Evolutionary conservation across 1,284 basidiomycete species (phyloP).

Genomic region (Ceratobasidium sp.): DNA sequence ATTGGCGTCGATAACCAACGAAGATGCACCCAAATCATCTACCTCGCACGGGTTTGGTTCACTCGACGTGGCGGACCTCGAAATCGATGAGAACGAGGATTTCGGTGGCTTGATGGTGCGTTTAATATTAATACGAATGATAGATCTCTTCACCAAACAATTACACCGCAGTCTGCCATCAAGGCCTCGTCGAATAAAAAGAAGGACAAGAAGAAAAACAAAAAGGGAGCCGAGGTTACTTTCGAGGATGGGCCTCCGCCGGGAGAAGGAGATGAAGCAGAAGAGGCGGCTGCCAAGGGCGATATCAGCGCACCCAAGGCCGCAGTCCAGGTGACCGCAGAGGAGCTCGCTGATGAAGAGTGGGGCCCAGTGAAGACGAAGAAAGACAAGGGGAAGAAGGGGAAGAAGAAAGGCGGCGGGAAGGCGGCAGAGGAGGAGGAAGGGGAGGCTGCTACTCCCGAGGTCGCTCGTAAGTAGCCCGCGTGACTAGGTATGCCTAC

Average conservation of each 20-base stretch:
- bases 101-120: conserved; percentile 86
- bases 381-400: conserved; percentile 62
- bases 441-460: conserved; percentile 43
- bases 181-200: conserved; percentile 63
- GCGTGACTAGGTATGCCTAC: neutral
- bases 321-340: conserved; percentile 63
- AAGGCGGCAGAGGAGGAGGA: conserved; percentile 54
- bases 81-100: conserved; percentile 68
- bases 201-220: conserved; percentile 71
- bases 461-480: conserved; percentile 11
- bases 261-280: conserved; percentile 53
- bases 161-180: conserved; percentile 59
- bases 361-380: conserved; percentile 61
- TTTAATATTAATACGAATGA: conserved; percentile 41
- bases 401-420: conserved; percentile 61
- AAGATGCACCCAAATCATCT: conserved; percentile 51
- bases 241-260: conserved; percentile 53
- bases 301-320: conserved; percentile 55
- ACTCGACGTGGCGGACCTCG: conserved; percentile 59
- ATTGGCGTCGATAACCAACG: conserved; percentile 51
- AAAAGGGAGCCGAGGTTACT: conserved; percentile 54
- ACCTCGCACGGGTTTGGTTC: conserved; percentile 62
- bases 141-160: conserved; percentile 14
- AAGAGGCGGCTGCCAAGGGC: conserved; percentile 52
- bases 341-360: conserved; percentile 71